These are phyloP conservation scores for Fraxinus albicans DNA, from an alignment of 305 asterid genomes.

Conservation along the genomic window DNA sequence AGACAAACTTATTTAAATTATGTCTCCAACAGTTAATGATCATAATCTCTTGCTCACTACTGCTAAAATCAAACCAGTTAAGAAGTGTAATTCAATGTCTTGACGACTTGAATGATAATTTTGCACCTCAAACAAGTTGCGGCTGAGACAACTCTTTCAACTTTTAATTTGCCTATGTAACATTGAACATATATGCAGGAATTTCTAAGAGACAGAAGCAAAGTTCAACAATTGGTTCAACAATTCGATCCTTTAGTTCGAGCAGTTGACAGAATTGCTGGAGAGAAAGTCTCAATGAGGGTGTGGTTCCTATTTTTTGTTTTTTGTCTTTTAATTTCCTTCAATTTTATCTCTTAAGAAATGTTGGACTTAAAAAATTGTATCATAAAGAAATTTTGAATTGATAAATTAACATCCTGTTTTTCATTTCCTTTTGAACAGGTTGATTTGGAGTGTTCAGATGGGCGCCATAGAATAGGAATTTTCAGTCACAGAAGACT, in stretches of 20 bases:
- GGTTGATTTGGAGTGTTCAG: conserved; percentile 47
- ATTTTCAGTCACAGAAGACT: conserved; percentile 46
- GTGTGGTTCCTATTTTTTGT: conserved; percentile 30
- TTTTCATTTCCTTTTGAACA: conserved; percentile 19
- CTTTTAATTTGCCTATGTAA: neutral
- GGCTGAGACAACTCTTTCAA: neutral
- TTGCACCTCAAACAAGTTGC: neutral
- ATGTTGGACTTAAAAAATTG: neutral
- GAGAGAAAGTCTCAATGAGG: conserved; percentile 89
- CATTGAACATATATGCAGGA: conserved; percentile 41
- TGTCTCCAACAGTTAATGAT: neutral
- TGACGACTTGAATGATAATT: neutral
- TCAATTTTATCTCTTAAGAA: neutral
- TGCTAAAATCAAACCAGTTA: neutral
- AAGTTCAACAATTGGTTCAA: conserved; percentile 65
- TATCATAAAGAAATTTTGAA: neutral
- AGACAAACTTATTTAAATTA: neutral
- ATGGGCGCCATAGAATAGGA: conserved; percentile 38
- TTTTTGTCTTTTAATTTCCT: neutral
- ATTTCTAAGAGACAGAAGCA: conserved; percentile 70
- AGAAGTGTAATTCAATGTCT: neutral
- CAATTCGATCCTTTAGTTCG: conserved; percentile 76
- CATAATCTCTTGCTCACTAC: neutral
- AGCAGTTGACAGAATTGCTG: conserved; percentile 52
- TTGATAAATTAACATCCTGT: neutral